Evolutionary conservation across 176 grass and related monocot genomes (phyloP), one percentile per base, ranked within the genome.

Genomic region (Phoenix roebelenii): DNA sequence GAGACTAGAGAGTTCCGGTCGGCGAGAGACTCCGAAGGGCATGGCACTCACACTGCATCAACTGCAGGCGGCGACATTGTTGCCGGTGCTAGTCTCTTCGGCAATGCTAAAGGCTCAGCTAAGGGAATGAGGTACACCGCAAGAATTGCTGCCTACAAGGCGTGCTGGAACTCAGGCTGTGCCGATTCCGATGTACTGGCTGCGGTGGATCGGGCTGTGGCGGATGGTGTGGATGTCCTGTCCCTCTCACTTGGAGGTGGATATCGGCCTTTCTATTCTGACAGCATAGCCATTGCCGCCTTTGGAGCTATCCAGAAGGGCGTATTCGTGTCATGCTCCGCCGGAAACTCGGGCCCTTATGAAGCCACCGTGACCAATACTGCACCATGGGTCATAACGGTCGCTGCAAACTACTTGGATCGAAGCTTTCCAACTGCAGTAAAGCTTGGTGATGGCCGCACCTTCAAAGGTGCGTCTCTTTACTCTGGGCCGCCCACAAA

Each of bases 301-400:
- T 62, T 72, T 54, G 58, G 58, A 4, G 70, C 70, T 6, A 28
- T 62, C 3, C 14, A 32, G 18, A 61, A 24, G 35, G 70, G 70
- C 5, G 58, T 72, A 18, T 32, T 68, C 18, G 52, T 68, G 25
- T 56, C 65, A 2, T 68, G 65, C 65, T 68, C 65, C 0, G 65
- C 65, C 29, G 65, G 65, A 14, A 68, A 68, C 26, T 68, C 26
- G 0, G 70, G 70, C 1, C 70, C 70, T 15, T 19, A 23, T 1
- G 5, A 16, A 2, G 16, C 23, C 15, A 53, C 50, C 1, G 25
- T 62, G 18, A 15, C 7, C 50, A 72, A 72, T 3, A 15, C 18
- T 25, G 70, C 58, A 3, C 70, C 70, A n/a, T 72, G 70, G 70
- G 39, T 62, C 58, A 52, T 63, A 18, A 72, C 70, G 3, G 70